These are phyloP conservation scores for Claviceps sp. DNA, from an alignment of 2,329 filamentous ascomycete species.

Conservation along the genomic window DNA sequence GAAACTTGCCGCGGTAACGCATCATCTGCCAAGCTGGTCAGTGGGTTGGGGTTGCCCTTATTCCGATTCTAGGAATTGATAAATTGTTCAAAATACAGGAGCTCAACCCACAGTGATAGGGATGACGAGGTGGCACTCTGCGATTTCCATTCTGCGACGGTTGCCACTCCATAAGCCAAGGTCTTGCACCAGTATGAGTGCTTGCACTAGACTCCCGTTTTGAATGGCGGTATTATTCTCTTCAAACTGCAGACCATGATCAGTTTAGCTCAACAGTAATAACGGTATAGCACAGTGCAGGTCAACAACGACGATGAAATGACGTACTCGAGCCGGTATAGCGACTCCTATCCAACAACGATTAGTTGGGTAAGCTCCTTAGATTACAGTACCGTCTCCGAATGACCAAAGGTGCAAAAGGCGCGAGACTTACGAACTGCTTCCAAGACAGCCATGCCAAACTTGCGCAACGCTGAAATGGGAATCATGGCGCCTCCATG, in stretches of 20 bases:
- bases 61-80: background rate
- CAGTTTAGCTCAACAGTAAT: too few relatives aligned
- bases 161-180: slow-evolving; percentile 42
- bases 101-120: slow-evolving; percentile 27
- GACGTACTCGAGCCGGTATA: slow-evolving; percentile 18
- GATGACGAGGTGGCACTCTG: slow-evolving; percentile 34
- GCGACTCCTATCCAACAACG: slow-evolving; percentile 13
- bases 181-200: slow-evolving; percentile 34
- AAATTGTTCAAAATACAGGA: background rate
- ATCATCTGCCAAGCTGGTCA: slow-evolving; percentile 29
- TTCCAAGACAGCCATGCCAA: slow-evolving; percentile 43
- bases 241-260: slow-evolving; percentile 26
- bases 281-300: too few relatives aligned
- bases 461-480: slow-evolving; percentile 43
- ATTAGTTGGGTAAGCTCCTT: background rate
- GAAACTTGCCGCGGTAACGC: slow-evolving; percentile 44
- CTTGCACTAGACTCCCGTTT: slow-evolving; percentile 35
- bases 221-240: slow-evolving; percentile 32
- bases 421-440: slow-evolving; percentile 27
- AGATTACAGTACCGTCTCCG: background rate
- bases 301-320: background rate
- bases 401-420: background rate
- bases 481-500: slow-evolving; percentile 47
- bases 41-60: background rate
- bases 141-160: slow-evolving; percentile 42